Evolutionary conservation across 2,329 filamentous ascomycete genomes (phyloP), one percentile per base, ranked within the genome.

Genomic region (Calcarisporium arbuscula): DNA sequence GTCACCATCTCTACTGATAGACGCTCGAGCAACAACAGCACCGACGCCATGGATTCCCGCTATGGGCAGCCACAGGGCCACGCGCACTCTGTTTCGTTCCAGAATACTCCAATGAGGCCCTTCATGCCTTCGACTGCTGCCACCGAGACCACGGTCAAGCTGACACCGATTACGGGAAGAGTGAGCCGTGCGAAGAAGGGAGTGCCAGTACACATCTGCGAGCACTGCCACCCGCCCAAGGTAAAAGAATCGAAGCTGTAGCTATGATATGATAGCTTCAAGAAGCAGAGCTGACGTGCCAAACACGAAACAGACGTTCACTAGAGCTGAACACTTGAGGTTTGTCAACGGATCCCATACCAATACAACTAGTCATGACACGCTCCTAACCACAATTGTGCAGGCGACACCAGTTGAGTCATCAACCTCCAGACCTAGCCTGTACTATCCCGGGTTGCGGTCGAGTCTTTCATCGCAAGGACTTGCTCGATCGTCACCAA

Each of bases 271-370:
- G 19, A 45, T 29, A 12, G 22, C 30, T 14, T 14, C 8, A 14
- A n/a, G n/a, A n/a, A n/a, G n/a, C n/a, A n/a, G n/a, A n/a, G n/a
- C n/a, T n/a, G 16, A 38, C 17, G 15, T 28, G 21, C 40, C 27
- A 10, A 18, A 10, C 14, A 25, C 10, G 10, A 25, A 14, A 4
- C 38, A 79, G 75, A 78, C 71, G 3, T 80, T 80, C 42, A 78
- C 74, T 10, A 63, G 76, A 48, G 76, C 75, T 19, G 75, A 80
- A 48, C 76, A 80, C 54, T 56, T 80, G 27, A 72, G 73, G 74
- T 79, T 51, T 42, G 60, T 48, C 34, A 25, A 17, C 28, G n/a
- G n/a, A n/a, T n/a, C n/a, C n/a, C n/a, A n/a, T 5, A 10, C 11
- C 30, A 20, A 15, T 11, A 25, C 5, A 53, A 52, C 15, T 10